phyloP scores from a whole-genome alignment of 148 eudicot species.

The Fagopyrum tataricum region DNA sequence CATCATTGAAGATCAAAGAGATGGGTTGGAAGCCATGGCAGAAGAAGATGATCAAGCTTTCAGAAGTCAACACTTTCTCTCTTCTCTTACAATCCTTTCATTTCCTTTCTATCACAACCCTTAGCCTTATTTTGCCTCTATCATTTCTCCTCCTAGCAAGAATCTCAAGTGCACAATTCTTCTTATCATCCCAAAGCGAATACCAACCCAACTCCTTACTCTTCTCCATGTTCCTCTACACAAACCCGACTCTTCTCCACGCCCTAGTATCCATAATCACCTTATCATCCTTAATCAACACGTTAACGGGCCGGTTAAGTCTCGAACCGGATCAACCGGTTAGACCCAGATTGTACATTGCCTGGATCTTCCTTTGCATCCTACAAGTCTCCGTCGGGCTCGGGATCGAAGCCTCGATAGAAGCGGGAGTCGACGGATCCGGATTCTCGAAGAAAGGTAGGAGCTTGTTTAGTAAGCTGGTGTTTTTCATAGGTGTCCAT shows the following conservation, averaged over 20 bases:
- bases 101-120: conserved; percentile 40
- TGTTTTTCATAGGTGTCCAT: conserved; percentile 71
- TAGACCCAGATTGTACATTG: conserved; percentile 26
- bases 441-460: conserved; percentile 19
- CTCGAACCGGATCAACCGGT: conserved; percentile 19
- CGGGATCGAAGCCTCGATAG: conserved; percentile 54
- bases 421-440: conserved; percentile 40
- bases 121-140: conserved; percentile 76
- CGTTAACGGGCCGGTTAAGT: conserved; percentile 30
- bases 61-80: neutral
- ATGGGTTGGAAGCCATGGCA: conserved; percentile 10
- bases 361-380: conserved; percentile 56
- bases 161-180: conserved; percentile 47
- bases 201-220: conserved; percentile 6
- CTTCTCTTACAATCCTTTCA: conserved; percentile 25
- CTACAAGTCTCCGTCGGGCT: conserved; percentile 53
- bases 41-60: neutral
- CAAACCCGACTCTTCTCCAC: conserved; percentile 45
- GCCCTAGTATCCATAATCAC: conserved; percentile 34
- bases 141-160: conserved; percentile 73
- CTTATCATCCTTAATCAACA: conserved; percentile 34
- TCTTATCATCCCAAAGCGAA: conserved; percentile 15
- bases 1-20: neutral
- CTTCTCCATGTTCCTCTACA: conserved; percentile 29
- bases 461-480: conserved; percentile 28